Base-by-base conservation (phyloP, 192 early-diverging fungal genomes). In the Lobulomyces angularis region DNA sequence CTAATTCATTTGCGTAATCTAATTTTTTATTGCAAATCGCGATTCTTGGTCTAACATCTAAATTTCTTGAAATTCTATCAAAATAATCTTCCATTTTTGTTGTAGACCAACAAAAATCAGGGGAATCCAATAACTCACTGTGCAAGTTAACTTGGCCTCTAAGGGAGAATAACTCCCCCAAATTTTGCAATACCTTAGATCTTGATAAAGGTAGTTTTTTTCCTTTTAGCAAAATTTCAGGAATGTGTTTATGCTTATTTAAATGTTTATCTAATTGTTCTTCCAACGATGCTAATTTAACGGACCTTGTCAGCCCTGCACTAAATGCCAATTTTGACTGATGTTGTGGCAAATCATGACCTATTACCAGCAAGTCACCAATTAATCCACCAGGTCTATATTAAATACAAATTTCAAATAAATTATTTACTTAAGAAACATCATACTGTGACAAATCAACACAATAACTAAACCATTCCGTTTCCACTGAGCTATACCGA, bases 1-100 rank as follows among this genome's bases (percentile, higher is more conserved):
- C 61, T 7, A 78, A 42, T 46, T 78, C 75, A 52, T 76, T 76
- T 19, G 75, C 75, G 43, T 78, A 78, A 39, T 78, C 75, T n/a
- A 78, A 57, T 50, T 78, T 78, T 46, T 72, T 68, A 55, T 78
- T 78, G 35, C 71, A 68, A 18, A 76, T 46, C 23, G 50, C 51
- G 27, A 76, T 78, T 16, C 75, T 50, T 0, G 68, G 48, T n/a
- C 55, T 45, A 8, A 78, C 59, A 47, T 78, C 75, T 14, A 78
- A 52, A 37, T 72, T 72, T 8, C 61, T 45, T 8, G 54, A 58
- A 8, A 71, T 58, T 5, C 42, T 26, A 18, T 56, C 48, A 53
- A 77, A 78, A 25, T 37, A 58, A 5, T 56, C 48, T 45, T 74
- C 75, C 58, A 78, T 67, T 34, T 52, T 27, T 16, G 47, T 28